These are phyloP conservation scores for Talaromyces sp. DNA, from an alignment of 2,329 filamentous ascomycete species.

Conservation along the genomic window DNA sequence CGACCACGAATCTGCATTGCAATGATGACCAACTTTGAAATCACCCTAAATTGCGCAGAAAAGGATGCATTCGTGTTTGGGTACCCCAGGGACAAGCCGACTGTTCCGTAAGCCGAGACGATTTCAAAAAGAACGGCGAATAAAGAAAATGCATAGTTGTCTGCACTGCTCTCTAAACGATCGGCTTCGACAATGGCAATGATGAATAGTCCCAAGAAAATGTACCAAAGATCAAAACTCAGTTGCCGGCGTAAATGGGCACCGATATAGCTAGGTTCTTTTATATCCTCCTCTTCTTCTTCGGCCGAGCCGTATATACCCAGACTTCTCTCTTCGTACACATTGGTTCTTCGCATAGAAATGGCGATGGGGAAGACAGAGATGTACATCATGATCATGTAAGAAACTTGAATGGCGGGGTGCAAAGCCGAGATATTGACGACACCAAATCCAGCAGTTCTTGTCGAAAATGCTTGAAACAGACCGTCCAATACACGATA, in stretches of 20 bases:
- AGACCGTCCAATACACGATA: constrained; percentile 79
- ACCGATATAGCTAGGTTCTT: constrained; percentile 77
- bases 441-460: constrained; percentile 85
- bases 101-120: constrained; percentile 88
- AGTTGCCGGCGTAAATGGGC: constrained; percentile 89
- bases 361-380: constrained; percentile 97
- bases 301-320: constrained; percentile 68
- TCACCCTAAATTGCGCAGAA: constrained; percentile 71
- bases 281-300: constrained; percentile 51
- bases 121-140: constrained; percentile 78
- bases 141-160: constrained; percentile 58
- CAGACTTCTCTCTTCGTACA: constrained; percentile 78
- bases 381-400: constrained; percentile 99
- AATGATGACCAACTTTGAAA: constrained; percentile 65
- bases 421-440: constrained; percentile 76
- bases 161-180: constrained; percentile 60
- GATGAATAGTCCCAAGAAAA: constrained; percentile 90
- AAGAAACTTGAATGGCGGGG: constrained; percentile 87
- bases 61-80: constrained; percentile 73
- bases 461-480: constrained; percentile 84
- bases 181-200: constrained; percentile 82
- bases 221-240: constrained; percentile 96
- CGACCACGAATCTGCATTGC: constrained; percentile 65
- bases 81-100: constrained; percentile 85
- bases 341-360: constrained; percentile 87